Evolutionary conservation across 78 protist genomes (phyloP).

Genomic region (Capsaspora owczarzaki): DNA sequence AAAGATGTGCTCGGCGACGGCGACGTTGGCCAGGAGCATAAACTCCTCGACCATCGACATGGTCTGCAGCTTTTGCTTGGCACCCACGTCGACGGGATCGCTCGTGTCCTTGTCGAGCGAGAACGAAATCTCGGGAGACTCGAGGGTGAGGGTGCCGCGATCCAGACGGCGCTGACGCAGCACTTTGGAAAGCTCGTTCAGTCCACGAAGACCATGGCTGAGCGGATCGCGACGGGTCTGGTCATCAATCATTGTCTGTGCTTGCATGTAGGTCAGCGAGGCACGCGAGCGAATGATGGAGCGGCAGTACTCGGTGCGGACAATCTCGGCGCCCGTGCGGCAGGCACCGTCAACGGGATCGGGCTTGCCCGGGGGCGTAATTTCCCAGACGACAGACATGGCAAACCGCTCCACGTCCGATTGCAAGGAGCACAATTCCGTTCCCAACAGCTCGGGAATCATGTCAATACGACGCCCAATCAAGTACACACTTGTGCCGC

Average conservation of each 20-base stretch:
- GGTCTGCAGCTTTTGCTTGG: slow-evolving; percentile 13
- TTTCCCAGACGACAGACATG: slow-evolving; percentile 40
- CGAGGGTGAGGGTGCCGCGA: slow-evolving; percentile 60
- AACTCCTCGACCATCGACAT: slow-evolving; percentile 83
- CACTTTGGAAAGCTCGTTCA: neutral
- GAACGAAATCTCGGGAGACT: slow-evolving; percentile 42
- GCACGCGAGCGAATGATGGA: slow-evolving; percentile 77
- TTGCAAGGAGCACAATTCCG: slow-evolving; percentile 63
- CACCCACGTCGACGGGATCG: slow-evolving; percentile 38
- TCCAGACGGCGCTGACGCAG: slow-evolving; percentile 24
- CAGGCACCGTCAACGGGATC: too few relatives aligned
- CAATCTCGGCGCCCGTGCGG: neutral
- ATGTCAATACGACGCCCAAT: slow-evolving; percentile 78
- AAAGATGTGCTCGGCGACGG: slow-evolving; percentile 65
- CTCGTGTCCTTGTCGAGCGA: slow-evolving; percentile 28
- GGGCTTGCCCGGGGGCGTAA: neutral
- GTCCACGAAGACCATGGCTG: neutral
- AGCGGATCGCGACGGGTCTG: neutral
- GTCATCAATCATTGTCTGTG: slow-evolving; percentile 55
- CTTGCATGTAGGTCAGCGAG: slow-evolving; percentile 62
- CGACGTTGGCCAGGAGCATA: slow-evolving; percentile 86
- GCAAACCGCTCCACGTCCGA: slow-evolving; percentile 44
- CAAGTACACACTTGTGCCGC: slow-evolving; percentile 79
- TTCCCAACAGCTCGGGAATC: slow-evolving; percentile 74
- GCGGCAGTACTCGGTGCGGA: neutral